Evolutionary conservation across 345 rosid genomes (phyloP), one percentile per base, ranked within the genome.

Genomic region (Sisymbrium altissimum): DNA sequence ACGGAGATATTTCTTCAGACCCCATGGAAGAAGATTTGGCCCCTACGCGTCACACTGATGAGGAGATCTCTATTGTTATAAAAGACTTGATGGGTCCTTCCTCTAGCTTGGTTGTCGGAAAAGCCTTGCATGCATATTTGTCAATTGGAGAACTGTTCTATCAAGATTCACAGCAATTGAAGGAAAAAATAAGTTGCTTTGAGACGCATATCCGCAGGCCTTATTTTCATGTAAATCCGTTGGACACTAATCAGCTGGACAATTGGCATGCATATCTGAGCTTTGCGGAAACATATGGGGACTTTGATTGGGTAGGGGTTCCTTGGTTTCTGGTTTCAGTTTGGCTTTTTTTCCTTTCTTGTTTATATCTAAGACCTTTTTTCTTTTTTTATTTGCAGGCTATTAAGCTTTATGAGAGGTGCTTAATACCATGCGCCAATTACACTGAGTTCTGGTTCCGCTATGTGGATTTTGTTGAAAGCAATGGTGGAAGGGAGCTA

Each of bases 391-490:
- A 29, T 19, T 63, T 68, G 60, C 80, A 93, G 97, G 91, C 85
- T 73, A 86, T 89, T 74, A 89, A 89, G 79, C 92, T 93, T 61
- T 91, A 87, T 36, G 97, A 89, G 86, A 84, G 94, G 76, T 93
- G 98, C 85, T 81, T 93, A 76, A 83, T 93, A 76, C 92, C 98
- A 54, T 92, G 97, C 54, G 94, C 96, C 55, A 83, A 82, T 84
- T 88, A 85, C 73, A 82, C 89, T 30, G 96, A 89, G 78, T 87
- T 91, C 64, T 93, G 98, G 98, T 84, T 93, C 77, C 96, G 97
- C 36, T 93, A 90, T 72, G 94, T 85, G 83, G 91, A 89, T 53
- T 91, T 83, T 77, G 71, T 86, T 84, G 98, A 93, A 79, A 84
- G 81, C 71, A 93, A 86, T 33, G 98, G 98, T 64, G 98, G 97